Evolutionary conservation across 495 filamentous ascomycete genomes (phyloP).

Genomic region (Penicillium lividum): DNA sequence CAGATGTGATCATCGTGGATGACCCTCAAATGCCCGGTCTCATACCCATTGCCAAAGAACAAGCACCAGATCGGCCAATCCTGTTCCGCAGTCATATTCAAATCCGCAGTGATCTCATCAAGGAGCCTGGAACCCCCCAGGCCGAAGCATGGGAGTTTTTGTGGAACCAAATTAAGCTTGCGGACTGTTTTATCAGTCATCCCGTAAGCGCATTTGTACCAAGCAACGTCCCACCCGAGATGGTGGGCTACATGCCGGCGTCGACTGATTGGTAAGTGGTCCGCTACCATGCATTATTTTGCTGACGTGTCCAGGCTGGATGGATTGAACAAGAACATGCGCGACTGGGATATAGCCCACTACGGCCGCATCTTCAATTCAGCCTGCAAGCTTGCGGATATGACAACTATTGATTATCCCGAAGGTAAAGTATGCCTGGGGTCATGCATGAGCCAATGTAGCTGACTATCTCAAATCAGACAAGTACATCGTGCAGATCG

Average conservation of each 20-base stretch:
- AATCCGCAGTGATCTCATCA: conserved; percentile 72
- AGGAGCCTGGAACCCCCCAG: conserved; percentile 63
- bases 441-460: neutral
- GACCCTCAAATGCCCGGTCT: conserved; percentile 88
- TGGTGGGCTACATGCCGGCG: conserved; percentile 78
- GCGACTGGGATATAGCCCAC: conserved; percentile 71
- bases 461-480: conserved; percentile 32
- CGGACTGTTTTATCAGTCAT: conserved; percentile 84
- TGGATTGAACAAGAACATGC: conserved; percentile 79
- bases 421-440: conserved; percentile 42
- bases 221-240: conserved; percentile 60
- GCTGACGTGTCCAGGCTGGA: conserved; percentile 61
- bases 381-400: conserved; percentile 54
- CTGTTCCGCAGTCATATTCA: conserved; percentile 84
- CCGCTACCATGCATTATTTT: neutral
- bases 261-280: conserved; percentile 71
- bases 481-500: conserved; percentile 79
- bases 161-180: conserved; percentile 68
- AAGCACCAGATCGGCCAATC: conserved; percentile 73
- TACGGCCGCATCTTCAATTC: conserved; percentile 76
- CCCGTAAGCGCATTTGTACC: conserved; percentile 81
- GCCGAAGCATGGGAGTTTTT: conserved; percentile 76
- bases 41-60: conserved; percentile 72
- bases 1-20: conserved; percentile 78
- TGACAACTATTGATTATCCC: conserved; percentile 67